A percentile compares a stretch with the other conserved stretches of the same genome.
These are phyloP conservation scores for Plasmodium gaboni DNA, from an alignment of 169 alveolate genomes.

Conservation along the genomic window DNA sequence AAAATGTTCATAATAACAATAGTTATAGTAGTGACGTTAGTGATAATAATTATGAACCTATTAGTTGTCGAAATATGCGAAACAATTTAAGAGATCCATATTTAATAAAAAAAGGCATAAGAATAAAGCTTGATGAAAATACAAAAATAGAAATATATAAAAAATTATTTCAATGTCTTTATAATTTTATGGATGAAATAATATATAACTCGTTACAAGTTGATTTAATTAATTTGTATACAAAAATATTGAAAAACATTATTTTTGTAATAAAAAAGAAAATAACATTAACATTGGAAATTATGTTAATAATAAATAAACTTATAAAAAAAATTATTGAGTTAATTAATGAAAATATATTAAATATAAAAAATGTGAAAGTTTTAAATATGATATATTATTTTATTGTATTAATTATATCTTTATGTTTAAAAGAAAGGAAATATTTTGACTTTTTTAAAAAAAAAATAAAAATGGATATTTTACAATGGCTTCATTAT, in stretches of 20 bases:
- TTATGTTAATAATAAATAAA: conserved; percentile 40
- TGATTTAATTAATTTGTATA: conserved; percentile 45
- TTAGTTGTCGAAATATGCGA: conserved; percentile 10
- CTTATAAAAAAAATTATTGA: conserved; percentile 26
- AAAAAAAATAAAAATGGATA: conserved; percentile 25
- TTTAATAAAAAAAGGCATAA: conserved; percentile 38
- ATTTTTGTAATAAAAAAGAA: conserved; percentile 40
- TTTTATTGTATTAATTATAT: conserved; percentile 21
- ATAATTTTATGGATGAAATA: conserved; percentile 63
- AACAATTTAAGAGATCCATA: conserved; percentile 28
- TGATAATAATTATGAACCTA: conserved; percentile 16
- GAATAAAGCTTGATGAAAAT: neutral
- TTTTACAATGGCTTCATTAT: conserved; percentile 5
- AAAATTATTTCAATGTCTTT: conserved; percentile 41
- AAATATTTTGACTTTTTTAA: conserved; percentile 13
- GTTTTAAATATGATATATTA: conserved; percentile 32
- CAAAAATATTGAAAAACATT: conserved; percentile 41
- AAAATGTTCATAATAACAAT: neutral
- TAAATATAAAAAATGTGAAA: conserved; percentile 9
- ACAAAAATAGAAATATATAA: conserved; percentile 40
- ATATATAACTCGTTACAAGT: conserved; percentile 25
- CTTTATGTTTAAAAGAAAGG: conserved; percentile 21
- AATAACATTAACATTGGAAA: conserved; percentile 11
- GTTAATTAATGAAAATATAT: conserved; percentile 33
- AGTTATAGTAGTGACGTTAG: neutral